Base-by-base conservation (phyloP, 345 rosid genomes). In the Bruguiera sexangula region DNA sequence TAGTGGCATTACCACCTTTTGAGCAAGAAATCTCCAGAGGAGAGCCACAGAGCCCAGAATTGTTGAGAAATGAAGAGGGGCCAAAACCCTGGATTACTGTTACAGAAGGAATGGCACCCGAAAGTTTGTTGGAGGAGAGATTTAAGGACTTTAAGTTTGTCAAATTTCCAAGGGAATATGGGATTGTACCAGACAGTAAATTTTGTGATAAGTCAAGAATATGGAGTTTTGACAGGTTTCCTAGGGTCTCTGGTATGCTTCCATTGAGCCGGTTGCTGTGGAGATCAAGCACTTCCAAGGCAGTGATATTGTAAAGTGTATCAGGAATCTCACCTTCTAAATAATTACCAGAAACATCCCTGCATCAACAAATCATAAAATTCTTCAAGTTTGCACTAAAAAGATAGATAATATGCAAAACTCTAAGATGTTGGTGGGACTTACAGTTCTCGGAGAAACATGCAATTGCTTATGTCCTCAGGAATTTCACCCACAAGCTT, bases 271-370 rank as follows among this genome's bases (percentile, higher is more conserved):
- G 81, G 84, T 93, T 93, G 48, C 24, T 63, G 73, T 86, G 97
- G 37, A 93, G 79, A 72, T 93, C 93, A 63, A 93, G 96, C n/a
- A 86, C 78, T 86, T 91, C 79, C 62, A 93, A 82, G 79, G 79
- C 75, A 62, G 88, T 85, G 85, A 93, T 80, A 81, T 91, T 89
- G 73, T 83, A 76, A 63, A 93, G 72, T 18, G 86, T 76, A 69
- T 51, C 67, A n/a, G 97, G 88, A 73, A 91, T 84, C 69, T 82
- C 84, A 66, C 97, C 96, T 63, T 69, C 80, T 60, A 93, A 77
- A 36, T 56, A 70, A 87, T 93, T 93, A n/a, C 86, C 87, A 65
- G 97, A 91, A 67, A 93, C 73, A 83, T 93, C 86, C 85, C 97
- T 95, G 96, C 86, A 84, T 69, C 67, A 75, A 70, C 36, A 80